Base-by-base conservation (phyloP, 169 alveolate genomes). In the Plasmodium ovale region DNA sequence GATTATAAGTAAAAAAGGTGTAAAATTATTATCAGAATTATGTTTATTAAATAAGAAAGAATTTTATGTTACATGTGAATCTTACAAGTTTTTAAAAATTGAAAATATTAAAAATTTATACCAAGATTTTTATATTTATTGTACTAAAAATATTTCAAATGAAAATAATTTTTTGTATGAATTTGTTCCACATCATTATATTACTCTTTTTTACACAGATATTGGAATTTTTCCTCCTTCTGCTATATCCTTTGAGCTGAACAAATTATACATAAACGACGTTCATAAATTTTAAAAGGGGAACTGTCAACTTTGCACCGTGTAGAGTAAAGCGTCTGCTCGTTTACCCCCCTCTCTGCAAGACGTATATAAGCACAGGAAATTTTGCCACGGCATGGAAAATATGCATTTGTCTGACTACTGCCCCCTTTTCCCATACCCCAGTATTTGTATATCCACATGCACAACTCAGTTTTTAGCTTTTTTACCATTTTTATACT, bases 181-280 rank as follows among this genome's bases (percentile, higher is more conserved):
- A 47, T 79, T 47, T 79, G 71, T 79, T 23, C 79, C 89, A 16
- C 82, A 64, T 42, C 54, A 79, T 79, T 51, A 49, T 33, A 79
- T 79, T 64, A 79, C 89, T 12, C 89, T 79, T 64, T 79, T 79
- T 67, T 79, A 79, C 19, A 79, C 89, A 4, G 89, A 79, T 58
- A 79, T 79, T 29, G 89, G 89, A 23, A 79, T 79, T 31, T 79
- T 79, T 12, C 79, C 89, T 7, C 89, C 89, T 1, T 79, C 89
- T 1, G 58, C 58, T 47, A 65, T 79, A 29, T 79, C 89, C 14
- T 79, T 21, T 70, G 89, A 79, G 49, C 44, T 79, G 37, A 79
- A 53, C 58, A 54, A 79, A 53, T 37, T 79, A 21, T 79, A 79
- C 42, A 79, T 79, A 54, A 79, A 65, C 44, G 82, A 79, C 37